Conservation (phyloP, 2,329 filamentous ascomycete genomes). For the Arthroderma sp. region DNA sequence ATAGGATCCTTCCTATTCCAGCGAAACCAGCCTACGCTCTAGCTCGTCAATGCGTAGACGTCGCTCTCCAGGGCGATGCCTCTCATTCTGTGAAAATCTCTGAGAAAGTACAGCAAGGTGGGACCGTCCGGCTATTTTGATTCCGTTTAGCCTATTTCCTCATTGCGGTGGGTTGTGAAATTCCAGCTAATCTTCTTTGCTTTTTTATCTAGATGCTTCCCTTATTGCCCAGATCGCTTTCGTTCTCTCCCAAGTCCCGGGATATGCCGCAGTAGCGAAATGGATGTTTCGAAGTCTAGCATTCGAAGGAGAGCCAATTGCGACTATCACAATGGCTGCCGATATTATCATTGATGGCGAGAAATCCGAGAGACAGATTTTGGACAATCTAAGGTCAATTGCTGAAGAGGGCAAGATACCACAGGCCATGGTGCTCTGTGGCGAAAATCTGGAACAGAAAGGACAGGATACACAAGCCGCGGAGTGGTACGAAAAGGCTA, state of each 20-base stretch:
- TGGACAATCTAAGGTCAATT: slow-evolving; percentile 3
- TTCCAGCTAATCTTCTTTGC: neutral
- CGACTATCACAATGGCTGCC: neutral
- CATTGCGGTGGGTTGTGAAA: no score
- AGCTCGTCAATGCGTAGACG: slow-evolving; percentile 4
- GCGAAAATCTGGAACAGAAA: slow-evolving; percentile 3
- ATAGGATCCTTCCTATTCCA: no score
- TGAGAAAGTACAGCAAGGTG: slow-evolving; percentile 1
- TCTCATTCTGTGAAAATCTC: neutral
- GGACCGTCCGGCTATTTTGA: neutral
- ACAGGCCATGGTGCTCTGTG: slow-evolving; percentile 8
- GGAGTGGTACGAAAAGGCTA: slow-evolving; percentile 5
- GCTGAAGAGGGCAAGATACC: slow-evolving; percentile 1
- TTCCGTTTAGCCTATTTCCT: neutral
- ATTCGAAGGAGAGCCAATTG: neutral
- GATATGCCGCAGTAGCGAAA: slow-evolving; percentile 16
- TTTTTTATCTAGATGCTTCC: neutral
- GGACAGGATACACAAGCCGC: slow-evolving; percentile 7
- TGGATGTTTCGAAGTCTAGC: slow-evolving; percentile 10
- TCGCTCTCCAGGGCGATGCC: neutral
- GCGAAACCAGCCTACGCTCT: slow-evolving; percentile 1
- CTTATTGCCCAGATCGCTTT: neutral
- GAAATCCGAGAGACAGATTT: neutral
- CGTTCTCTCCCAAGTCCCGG: slow-evolving; percentile 15
- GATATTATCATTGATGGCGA: neutral